These are phyloP conservation scores for Capsaspora owczarzaki DNA, from an alignment of 78 protist genomes.

Conservation along the genomic window DNA sequence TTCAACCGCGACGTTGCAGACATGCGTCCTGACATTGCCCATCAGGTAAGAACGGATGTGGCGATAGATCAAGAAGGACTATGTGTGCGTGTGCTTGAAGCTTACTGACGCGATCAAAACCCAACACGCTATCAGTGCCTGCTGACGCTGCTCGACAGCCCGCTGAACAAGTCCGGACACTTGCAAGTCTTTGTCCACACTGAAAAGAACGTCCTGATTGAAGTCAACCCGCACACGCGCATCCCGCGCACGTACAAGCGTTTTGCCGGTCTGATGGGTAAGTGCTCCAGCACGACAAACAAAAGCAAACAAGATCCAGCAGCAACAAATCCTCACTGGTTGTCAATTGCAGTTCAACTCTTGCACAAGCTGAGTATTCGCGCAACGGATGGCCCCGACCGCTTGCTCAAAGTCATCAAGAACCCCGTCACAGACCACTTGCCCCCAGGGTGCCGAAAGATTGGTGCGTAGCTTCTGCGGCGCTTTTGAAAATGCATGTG, in stretches of 20 bases:
- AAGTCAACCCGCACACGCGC: conserved; percentile 84
- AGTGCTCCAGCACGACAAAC: neutral
- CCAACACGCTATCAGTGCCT: too few relatives aligned
- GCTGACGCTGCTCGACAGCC: conserved; percentile 89
- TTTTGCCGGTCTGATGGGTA: conserved; percentile 91
- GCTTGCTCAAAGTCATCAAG: conserved; percentile 85
- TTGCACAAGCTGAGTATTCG: conserved; percentile 86
- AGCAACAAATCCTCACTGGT: neutral
- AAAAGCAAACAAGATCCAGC: neutral
- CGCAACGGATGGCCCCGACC: conserved; percentile 77
- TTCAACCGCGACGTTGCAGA: conserved; percentile 63
- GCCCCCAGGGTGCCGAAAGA: conserved; percentile 48
- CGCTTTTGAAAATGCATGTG: neutral
- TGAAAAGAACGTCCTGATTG: conserved; percentile 65
- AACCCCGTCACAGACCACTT: conserved; percentile 90
- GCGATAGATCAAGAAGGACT: neutral
- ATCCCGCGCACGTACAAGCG: conserved; percentile 94
- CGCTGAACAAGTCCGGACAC: conserved; percentile 93
- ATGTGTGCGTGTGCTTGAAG: neutral
- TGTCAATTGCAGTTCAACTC: conserved; percentile 68
- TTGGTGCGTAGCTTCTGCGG: conserved; percentile 1
- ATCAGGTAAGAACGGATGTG: conserved; percentile 54
- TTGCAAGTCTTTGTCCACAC: conserved; percentile 86
- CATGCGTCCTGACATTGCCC: conserved; percentile 92
- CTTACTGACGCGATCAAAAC: too few relatives aligned